These are phyloP conservation scores for Saccharomycopsis capsularis DNA, from an alignment of 805 yeast genomes.

Conservation along the genomic window DNA sequence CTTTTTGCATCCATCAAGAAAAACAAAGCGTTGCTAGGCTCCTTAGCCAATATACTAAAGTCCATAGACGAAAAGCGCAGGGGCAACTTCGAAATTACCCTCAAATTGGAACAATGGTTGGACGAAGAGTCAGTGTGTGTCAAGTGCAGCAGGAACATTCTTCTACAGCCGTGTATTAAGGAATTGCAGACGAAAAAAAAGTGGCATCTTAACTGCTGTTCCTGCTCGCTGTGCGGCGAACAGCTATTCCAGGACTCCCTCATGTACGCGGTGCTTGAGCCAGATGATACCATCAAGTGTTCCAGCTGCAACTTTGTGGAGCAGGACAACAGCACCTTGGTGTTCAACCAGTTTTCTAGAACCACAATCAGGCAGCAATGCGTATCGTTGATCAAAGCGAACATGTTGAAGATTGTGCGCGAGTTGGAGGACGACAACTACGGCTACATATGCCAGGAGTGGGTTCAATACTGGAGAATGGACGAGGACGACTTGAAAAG, in stretches of 20 bases:
- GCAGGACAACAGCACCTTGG: slow-evolving; percentile 1
- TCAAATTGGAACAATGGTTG: slow-evolving; percentile 14
- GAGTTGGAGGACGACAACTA: slow-evolving; percentile 18
- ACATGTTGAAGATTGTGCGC: slow-evolving; percentile 10
- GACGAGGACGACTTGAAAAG: slow-evolving; percentile 15
- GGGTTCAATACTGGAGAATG: slow-evolving; percentile 19
- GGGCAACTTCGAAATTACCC: slow-evolving; percentile 10
- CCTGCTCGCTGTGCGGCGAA: slow-evolving; percentile 9
- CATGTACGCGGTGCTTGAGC: slow-evolving; percentile 3
- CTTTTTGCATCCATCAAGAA: slow-evolving; percentile 4
- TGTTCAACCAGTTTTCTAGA: slow-evolving; percentile 4
- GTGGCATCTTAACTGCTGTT: slow-evolving; percentile 17
- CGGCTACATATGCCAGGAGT: slow-evolving; percentile 20
- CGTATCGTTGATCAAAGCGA: slow-evolving; percentile 9
- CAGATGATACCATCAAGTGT: slow-evolving; percentile 3
- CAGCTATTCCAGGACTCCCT: slow-evolving; percentile 8
- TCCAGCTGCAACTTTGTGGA: slow-evolving; percentile 3
- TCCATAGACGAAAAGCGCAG: background rate
- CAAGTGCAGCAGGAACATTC: slow-evolving; percentile 8
- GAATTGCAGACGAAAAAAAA: slow-evolving; percentile 8
- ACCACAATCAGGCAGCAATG: slow-evolving; percentile 8
- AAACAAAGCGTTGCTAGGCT: slow-evolving; percentile 1
- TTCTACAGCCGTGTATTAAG: slow-evolving; percentile 7
- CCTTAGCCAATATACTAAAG: background rate
- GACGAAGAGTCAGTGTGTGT: slow-evolving; percentile 8